Base-by-base conservation (phyloP, 2,329 filamentous ascomycete species). In the Cladosporium sp. region DNA sequence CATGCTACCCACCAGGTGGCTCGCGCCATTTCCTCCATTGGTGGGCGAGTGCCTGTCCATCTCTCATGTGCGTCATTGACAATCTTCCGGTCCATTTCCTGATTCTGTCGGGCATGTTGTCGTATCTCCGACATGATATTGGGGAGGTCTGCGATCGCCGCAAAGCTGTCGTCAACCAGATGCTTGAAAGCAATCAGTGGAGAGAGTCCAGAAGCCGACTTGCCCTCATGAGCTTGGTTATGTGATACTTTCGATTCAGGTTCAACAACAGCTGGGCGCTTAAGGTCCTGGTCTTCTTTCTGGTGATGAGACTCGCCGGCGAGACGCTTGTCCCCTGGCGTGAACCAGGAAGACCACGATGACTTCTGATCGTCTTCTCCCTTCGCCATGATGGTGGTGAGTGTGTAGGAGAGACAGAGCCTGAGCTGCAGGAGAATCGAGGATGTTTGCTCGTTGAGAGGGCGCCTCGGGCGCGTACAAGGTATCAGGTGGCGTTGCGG, bases 171-270 rank as follows among this genome's bases (percentile, higher is more conserved):
- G 65, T 87, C 84, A 58, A 83, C 81, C 68, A 82, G 84, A 62
- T 80, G 81, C 64, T 84, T 84, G 72, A 86, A 85, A 30, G 79
- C 75, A 58, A 84, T 78, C 70, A 86, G 85, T 1, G 83, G 82
- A 60, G 38, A 39, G 30, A 34, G 8, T 34, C 30, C 30, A 11
- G 30, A 34, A 8, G 30, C 8, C 11, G 7, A 12, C 8, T 34
- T 34, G 7, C 30, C 37, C 7, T 55, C 51, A 19, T 55, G 17
- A n/a, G 3, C 11, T 17, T 25, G n/a, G 40, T 14, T 28, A 15
- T 15, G 1, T 36, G 54, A 20, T 40, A n/a, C 20, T 14, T 11
- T 40, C 19, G 25, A 34, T 19, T 17, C 25, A 17, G 25, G 17
- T 36, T 36, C 42, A 36, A 15, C 28, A 40, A 11, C 5, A 19